Percentiles rank a stretch among this genome's conserved stretches.
Conservation (phyloP, 2,329 filamentous ascomycete genomes). For the Aspergillus uvarum region DNA sequence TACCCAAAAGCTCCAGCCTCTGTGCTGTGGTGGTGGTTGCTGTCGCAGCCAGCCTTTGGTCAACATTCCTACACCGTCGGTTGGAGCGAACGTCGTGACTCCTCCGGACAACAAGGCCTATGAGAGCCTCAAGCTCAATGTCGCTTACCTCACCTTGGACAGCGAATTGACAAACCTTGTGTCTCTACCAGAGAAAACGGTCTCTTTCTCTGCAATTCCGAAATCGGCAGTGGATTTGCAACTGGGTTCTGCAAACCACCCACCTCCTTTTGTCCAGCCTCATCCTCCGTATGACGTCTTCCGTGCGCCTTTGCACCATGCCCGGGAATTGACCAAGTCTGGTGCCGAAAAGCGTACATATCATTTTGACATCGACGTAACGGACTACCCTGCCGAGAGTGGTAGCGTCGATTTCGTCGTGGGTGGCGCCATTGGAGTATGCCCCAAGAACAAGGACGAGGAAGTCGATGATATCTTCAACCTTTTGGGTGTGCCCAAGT, state of each 20-base stretch:
- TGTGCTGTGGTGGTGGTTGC: slow-evolving; percentile 65
- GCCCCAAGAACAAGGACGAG: slow-evolving; percentile 76
- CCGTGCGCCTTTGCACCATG: slow-evolving; percentile 79
- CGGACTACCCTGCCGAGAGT: slow-evolving; percentile 82
- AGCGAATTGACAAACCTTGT: slow-evolving; percentile 69
- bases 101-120: slow-evolving; percentile 82
- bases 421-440: slow-evolving; percentile 90
- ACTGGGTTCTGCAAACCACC: slow-evolving; percentile 56
- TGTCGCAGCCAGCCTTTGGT: slow-evolving; percentile 59
- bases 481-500: slow-evolving; percentile 74
- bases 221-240: slow-evolving; percentile 34
- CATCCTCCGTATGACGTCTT: slow-evolving; percentile 92
- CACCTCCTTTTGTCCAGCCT: slow-evolving; percentile 87
- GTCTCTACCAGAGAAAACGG: slow-evolving; percentile 71
- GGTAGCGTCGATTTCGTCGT: slow-evolving; percentile 90
- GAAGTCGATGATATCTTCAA: slow-evolving; percentile 84
- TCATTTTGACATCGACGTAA: slow-evolving; percentile 96
- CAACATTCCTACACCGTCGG: slow-evolving; percentile 41
- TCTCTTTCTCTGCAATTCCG: slow-evolving; percentile 58
- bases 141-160: slow-evolving; percentile 69
- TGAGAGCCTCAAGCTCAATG: slow-evolving; percentile 71
- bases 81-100: slow-evolving; percentile 50
- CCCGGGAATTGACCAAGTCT: slow-evolving; percentile 79
- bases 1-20: slow-evolving; percentile 61
- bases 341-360: slow-evolving; percentile 96